Evolutionary conservation across 177 flowering plant species (phyloP).

Genomic region (Vitis hybrid): DNA sequence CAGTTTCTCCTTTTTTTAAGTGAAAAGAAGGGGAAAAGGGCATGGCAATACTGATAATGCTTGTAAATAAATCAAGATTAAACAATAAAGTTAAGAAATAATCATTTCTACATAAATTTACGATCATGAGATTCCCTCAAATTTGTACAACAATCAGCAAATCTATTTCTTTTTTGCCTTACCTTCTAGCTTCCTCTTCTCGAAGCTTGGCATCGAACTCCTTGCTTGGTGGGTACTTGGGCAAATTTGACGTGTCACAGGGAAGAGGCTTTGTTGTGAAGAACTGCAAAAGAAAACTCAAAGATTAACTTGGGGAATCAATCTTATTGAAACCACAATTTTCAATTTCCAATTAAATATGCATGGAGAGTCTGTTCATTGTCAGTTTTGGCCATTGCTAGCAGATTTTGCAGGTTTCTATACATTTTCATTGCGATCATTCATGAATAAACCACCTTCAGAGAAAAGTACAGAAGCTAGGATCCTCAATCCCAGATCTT

Average conservation of each 20-base stretch:
- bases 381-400: no score
- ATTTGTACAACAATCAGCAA: neutral
- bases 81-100: neutral
- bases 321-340: neutral
- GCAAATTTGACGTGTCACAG: conserved; percentile 68
- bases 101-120: neutral
- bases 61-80: neutral
- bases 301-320: neutral
- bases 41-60: no score
- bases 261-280: conserved; percentile 69
- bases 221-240: conserved; percentile 81
- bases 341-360: no score
- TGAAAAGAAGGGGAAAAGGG: neutral
- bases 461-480: no score
- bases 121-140: neutral
- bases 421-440: no score
- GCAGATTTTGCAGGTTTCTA: no score
- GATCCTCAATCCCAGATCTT: no score
- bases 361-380: no score
- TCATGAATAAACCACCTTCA: no score
- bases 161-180: neutral
- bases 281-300: conserved; percentile 44
- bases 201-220: conserved; percentile 66
- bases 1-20: neutral
- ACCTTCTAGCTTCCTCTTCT: conserved; percentile 74